These are phyloP conservation scores for Pycnococcus provasolii DNA, from an alignment of 139 green algal genomes.

Conservation along the genomic window DNA sequence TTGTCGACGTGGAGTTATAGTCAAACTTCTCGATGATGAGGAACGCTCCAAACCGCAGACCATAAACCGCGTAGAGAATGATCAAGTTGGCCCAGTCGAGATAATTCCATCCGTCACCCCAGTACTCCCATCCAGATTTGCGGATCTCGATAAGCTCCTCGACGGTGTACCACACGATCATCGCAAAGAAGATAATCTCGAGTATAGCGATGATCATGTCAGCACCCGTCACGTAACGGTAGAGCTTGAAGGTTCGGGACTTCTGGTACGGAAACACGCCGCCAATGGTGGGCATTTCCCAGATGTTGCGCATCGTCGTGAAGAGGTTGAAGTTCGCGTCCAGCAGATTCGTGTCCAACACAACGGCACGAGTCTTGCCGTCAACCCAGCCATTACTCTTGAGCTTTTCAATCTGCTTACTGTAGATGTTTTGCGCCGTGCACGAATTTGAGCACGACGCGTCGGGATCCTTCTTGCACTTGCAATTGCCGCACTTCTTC, in stretches of 20 bases:
- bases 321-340: conserved; percentile 26
- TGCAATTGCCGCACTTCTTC: background rate
- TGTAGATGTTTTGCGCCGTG: background rate
- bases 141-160: conserved; percentile 18
- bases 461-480: conserved; percentile 1
- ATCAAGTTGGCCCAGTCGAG: conserved; percentile 33
- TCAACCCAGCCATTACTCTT: conserved; percentile 21
- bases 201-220: conserved; percentile 20
- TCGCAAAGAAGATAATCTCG: conserved; percentile 22
- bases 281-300: conserved; percentile 24
- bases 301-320: conserved; percentile 19
- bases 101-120: conserved; percentile 25
- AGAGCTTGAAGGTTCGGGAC: conserved; percentile 18
- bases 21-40: conserved; percentile 4
- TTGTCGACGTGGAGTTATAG: conserved; percentile 4
- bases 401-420: conserved; percentile 9
- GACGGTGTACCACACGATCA: conserved; percentile 21
- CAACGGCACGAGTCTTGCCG: conserved; percentile 22
- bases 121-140: conserved; percentile 8
- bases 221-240: conserved; percentile 17
- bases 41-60: conserved; percentile 6
- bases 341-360: conserved; percentile 26
- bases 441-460: conserved; percentile 4
- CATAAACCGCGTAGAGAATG: conserved; percentile 27
- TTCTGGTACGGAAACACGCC: background rate